These are phyloP conservation scores for Rickenella mellea DNA, from an alignment of 768 basidiomycete genomes.

Conservation along the genomic window DNA sequence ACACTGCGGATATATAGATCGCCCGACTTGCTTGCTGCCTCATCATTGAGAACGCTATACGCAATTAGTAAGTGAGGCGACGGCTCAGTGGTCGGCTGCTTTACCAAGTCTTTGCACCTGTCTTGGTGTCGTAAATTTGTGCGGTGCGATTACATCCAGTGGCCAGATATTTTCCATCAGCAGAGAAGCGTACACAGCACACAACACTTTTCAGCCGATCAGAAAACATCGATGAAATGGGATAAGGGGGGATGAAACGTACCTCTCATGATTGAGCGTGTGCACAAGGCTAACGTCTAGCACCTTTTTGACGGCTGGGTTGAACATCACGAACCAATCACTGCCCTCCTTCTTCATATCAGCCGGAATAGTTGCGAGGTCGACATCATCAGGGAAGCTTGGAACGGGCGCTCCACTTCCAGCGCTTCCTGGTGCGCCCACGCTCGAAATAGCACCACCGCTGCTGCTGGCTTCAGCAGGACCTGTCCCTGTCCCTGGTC, in stretches of 20 bases:
- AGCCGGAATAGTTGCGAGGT: conserved; percentile 34
- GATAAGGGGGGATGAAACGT: conserved; percentile 8
- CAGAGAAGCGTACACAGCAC: conserved; percentile 90
- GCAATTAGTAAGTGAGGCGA: neutral
- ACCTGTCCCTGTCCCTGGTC: conserved; percentile 22
- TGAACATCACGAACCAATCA: conserved; percentile 89
- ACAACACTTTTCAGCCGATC: conserved; percentile 42
- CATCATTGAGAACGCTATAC: conserved; percentile 66
- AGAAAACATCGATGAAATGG: neutral
- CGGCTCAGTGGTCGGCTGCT: conserved; percentile 11
- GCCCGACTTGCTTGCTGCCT: conserved; percentile 58
- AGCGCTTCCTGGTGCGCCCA: conserved; percentile 11
- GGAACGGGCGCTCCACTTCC: conserved; percentile 13
- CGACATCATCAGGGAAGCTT: conserved; percentile 39
- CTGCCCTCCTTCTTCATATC: conserved; percentile 64
- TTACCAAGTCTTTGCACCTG: conserved; percentile 77
- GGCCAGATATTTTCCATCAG: conserved; percentile 86
- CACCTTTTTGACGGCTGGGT: conserved; percentile 66
- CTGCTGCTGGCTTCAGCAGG: conserved; percentile 18
- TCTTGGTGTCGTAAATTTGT: conserved; percentile 90
- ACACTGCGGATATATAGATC: conserved; percentile 89
- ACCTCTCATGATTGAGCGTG: conserved; percentile 89
- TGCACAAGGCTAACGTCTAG: conserved; percentile 77
- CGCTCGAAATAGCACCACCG: conserved; percentile 11
- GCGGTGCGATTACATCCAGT: conserved; percentile 96